Conservation (phyloP, 495 filamentous ascomycete genomes). For the Lineolata rhizophorae region DNA sequence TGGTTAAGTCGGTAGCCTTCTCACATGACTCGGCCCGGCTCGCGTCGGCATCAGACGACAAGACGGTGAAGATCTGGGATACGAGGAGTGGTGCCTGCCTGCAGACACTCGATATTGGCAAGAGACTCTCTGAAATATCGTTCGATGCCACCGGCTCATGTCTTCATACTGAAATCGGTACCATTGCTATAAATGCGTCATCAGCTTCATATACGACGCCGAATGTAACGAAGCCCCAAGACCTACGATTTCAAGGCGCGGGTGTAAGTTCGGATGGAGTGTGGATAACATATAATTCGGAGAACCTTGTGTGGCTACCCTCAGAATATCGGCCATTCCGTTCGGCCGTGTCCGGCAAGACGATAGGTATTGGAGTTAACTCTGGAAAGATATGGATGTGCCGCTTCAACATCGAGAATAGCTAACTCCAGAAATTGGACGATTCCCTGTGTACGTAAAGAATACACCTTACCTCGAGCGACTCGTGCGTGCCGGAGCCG, state of each 20-base stretch:
- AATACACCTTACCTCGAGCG: too few relatives aligned
- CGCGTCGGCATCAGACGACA: neutral
- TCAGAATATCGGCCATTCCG: conserved; percentile 2
- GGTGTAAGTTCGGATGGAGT: conserved; percentile 10
- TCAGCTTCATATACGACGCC: neutral
- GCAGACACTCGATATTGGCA: too few relatives aligned
- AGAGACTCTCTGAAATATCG: too few relatives aligned
- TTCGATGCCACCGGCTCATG: too few relatives aligned
- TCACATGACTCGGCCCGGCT: conserved; percentile 1
- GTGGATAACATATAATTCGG: conserved; percentile 11
- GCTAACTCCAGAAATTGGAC: too few relatives aligned
- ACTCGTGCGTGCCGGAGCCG: too few relatives aligned
- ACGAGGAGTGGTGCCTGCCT: too few relatives aligned
- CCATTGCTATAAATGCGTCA: conserved; percentile 5
- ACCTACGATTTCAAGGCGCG: conserved; percentile 7
- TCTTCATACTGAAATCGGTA: conserved; percentile 12
- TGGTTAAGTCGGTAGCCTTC: conserved; percentile 4
- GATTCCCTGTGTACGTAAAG: too few relatives aligned
- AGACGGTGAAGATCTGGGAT: neutral
- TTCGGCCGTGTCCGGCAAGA: conserved; percentile 1
- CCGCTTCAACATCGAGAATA: too few relatives aligned
- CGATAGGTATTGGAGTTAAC: neutral
- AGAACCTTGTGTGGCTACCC: conserved; percentile 1
- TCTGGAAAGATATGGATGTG: too few relatives aligned
- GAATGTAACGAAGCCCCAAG: neutral